phyloP scores from a whole-genome alignment of 2,329 filamentous ascomycete genomes.

The Tolypocladium album region DNA sequence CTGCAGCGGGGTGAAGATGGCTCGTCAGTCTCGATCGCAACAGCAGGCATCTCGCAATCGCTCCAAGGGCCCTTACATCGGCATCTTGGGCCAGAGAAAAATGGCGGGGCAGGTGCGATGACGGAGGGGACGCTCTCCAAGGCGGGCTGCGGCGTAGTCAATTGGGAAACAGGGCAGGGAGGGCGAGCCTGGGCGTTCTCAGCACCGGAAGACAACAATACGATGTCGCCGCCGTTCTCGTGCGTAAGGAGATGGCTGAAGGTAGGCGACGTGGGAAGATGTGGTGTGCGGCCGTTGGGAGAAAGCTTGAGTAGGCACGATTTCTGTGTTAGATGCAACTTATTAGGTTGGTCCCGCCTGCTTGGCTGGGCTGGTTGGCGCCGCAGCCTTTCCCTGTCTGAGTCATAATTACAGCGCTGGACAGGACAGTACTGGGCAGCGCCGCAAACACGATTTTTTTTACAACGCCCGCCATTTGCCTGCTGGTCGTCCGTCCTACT shows the following conservation, averaged over 20 bases:
- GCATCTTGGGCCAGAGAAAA: constrained; percentile 4
- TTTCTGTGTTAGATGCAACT: too few relatives aligned
- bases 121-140: not conserved
- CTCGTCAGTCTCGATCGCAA: not conserved
- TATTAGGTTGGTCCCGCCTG: too few relatives aligned
- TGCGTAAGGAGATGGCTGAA: not conserved
- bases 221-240: not conserved
- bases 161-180: not conserved
- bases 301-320: not conserved
- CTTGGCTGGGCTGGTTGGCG: not conserved
- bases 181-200: not conserved
- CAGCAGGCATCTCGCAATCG: not conserved
- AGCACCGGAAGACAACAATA: not conserved
- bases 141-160: not conserved
- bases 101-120: constrained; percentile 1
- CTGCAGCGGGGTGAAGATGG: constrained; percentile 19
- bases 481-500: not conserved
- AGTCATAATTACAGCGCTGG: not conserved
- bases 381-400: not conserved
- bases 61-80: constrained; percentile 2
- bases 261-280: not conserved
- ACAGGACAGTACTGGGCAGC: not conserved
- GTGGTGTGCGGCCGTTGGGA: not conserved
- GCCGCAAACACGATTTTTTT: not conserved
- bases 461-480: not conserved